phyloP scores from a whole-genome alignment of 2,329 filamentous ascomycete species.

The Alternaria sp. region DNA sequence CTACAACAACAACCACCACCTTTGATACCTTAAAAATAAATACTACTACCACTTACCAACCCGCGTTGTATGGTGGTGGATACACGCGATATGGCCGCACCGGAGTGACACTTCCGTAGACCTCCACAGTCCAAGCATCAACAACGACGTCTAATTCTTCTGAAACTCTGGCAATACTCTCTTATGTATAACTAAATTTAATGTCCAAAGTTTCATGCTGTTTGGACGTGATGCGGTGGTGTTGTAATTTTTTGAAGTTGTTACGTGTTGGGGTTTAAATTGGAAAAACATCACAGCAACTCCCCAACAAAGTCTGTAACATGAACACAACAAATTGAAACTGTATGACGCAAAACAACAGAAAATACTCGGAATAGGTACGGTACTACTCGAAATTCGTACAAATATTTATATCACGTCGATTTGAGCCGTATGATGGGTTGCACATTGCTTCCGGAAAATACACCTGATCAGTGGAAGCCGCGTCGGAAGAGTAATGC shows the following conservation, averaged over 20 bases:
- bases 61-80: background rate
- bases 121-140: background rate
- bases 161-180: fast-evolving
- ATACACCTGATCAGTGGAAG: background rate
- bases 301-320: fast-evolving
- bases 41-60: background rate
- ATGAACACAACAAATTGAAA: background rate
- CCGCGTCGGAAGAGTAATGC: background rate
- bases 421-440: background rate
- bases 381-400: fast-evolving
- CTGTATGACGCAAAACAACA: fast-evolving
- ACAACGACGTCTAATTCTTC: background rate
- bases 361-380: fast-evolving
- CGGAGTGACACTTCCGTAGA: background rate
- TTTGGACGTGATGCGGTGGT: background rate
- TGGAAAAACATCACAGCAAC: background rate
- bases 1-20: no score
- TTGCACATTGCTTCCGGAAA: background rate
- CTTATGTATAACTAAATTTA: fast-evolving
- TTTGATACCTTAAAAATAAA: no score
- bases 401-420: background rate
- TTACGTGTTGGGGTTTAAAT: background rate
- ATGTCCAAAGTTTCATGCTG: fast-evolving
- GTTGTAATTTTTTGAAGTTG: conserved; percentile 1
- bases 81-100: background rate